These are phyloP conservation scores for Edaphochlamys debaryana DNA, from an alignment of 139 green algal genomes.

Conservation along the genomic window DNA sequence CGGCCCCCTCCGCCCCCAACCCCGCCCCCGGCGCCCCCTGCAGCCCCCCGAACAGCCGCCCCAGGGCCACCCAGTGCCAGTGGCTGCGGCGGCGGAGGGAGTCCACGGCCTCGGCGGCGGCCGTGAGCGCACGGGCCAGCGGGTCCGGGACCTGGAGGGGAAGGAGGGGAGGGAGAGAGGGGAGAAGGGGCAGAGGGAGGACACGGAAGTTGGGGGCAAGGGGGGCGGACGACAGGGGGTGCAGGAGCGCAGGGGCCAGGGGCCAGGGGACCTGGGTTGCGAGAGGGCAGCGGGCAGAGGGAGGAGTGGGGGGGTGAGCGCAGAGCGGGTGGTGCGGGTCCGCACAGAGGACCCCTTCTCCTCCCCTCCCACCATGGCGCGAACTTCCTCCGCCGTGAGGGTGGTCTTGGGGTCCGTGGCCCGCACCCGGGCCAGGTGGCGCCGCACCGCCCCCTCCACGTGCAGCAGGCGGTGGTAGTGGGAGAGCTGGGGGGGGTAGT, in stretches of 20 bases:
- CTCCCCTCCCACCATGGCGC: slow-evolving; percentile 31
- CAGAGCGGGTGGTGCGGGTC: too few species aligned
- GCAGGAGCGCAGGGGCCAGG: too few species aligned
- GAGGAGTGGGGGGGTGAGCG: too few species aligned
- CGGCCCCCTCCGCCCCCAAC: neutral
- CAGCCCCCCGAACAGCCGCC: slow-evolving; percentile 55
- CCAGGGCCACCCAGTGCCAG: slow-evolving; percentile 82
- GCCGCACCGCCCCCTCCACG: slow-evolving; percentile 49
- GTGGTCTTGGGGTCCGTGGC: slow-evolving; percentile 38
- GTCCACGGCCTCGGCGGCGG: slow-evolving; percentile 53
- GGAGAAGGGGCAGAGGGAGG: too few species aligned
- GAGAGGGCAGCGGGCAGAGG: too few species aligned
- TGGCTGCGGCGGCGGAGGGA: slow-evolving; percentile 54
- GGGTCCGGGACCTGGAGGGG: slow-evolving; percentile 24
- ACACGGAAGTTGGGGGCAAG: too few species aligned
- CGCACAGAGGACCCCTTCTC: too few species aligned
- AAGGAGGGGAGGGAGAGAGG: too few species aligned
- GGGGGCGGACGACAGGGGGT: too few species aligned
- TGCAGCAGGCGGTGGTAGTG: slow-evolving; percentile 73
- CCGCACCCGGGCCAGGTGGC: slow-evolving; percentile 30
- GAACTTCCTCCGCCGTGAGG: neutral
- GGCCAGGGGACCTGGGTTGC: too few species aligned
- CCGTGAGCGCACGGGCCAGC: slow-evolving; percentile 53
- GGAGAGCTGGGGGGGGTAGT: slow-evolving; percentile 50
- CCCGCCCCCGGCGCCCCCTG: neutral